Evolutionary conservation across 352 stramenopile species (phyloP).

Genomic region (Pythium periplocum): DNA sequence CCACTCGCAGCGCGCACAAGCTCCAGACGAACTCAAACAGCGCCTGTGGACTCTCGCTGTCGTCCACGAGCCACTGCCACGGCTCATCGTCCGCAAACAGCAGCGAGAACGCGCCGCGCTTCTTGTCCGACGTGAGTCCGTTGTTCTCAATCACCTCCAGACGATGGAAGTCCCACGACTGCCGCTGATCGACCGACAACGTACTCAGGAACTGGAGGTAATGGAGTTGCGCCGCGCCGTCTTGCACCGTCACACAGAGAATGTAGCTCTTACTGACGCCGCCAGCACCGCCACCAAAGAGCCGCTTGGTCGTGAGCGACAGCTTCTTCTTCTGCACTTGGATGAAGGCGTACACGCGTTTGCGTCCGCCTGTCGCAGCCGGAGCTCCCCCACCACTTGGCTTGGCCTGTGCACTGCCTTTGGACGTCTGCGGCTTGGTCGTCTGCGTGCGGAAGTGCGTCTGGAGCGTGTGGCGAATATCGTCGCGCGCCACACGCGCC

Average conservation of each 20-base stretch:
- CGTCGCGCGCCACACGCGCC: conserved; percentile 42
- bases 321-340: conserved; percentile 64
- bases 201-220: conserved; percentile 63
- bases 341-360: conserved; percentile 53
- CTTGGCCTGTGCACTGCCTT: not conserved
- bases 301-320: conserved; percentile 42
- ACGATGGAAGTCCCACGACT: conserved; percentile 52
- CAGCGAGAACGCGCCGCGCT: conserved; percentile 46
- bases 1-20: conserved; percentile 44
- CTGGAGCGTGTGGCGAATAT: conserved; percentile 60
- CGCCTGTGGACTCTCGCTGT: conserved; percentile 33
- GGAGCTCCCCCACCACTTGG: not conserved
- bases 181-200: conserved; percentile 55
- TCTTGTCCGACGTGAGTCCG: conserved; percentile 41
- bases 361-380: conserved; percentile 12
- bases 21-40: conserved; percentile 79
- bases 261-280: conserved; percentile 51
- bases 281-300: conserved; percentile 30
- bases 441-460: conserved; percentile 50
- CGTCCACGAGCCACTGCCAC: conserved; percentile 61
- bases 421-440: conserved; percentile 15
- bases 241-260: conserved; percentile 56
- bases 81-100: conserved; percentile 38
- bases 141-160: conserved; percentile 60
- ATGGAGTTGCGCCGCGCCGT: conserved; percentile 39